Percentiles rank a stretch among this genome's conserved stretches.
phyloP scores from a whole-genome alignment of 2,329 filamentous ascomycete genomes.

The Alternaria brassicicola region DNA sequence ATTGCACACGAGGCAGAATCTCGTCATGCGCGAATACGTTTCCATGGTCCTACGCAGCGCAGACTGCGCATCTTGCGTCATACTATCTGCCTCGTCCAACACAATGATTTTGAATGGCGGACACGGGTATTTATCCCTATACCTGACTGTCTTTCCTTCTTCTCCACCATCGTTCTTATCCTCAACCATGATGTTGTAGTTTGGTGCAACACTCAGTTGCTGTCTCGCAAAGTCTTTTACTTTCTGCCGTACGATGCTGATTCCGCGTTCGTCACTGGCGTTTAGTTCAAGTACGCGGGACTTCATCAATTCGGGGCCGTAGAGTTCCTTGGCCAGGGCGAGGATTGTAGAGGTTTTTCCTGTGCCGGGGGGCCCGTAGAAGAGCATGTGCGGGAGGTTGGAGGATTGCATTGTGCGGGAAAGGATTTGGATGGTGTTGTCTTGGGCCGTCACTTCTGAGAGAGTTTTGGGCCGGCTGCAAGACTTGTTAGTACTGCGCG shows the following conservation, averaged over 20 bases:
- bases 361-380: conserved; percentile 96
- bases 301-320: conserved; percentile 91
- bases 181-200: conserved; percentile 64
- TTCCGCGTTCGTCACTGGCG: conserved; percentile 97
- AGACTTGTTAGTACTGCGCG: conserved; percentile 16
- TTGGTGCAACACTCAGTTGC: conserved; percentile 83
- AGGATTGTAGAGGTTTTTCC: conserved; percentile 98
- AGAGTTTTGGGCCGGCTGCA: conserved; percentile 88
- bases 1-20: conserved; percentile 98
- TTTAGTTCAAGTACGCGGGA: conserved; percentile 98
- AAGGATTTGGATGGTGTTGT: conserved; percentile 93
- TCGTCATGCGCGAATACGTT: conserved; percentile 93
- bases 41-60: conserved; percentile 97
- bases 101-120: conserved; percentile 99
- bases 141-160: conserved; percentile 46
- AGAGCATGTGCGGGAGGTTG: conserved; percentile 99
- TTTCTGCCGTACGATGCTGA: conserved; percentile 95
- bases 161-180: conserved; percentile 33
- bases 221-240: conserved; percentile 98
- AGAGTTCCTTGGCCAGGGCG: conserved; percentile 95
- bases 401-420: conserved; percentile 92
- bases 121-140: conserved; percentile 77
- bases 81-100: conserved; percentile 95
- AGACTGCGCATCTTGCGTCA: conserved; percentile 97
- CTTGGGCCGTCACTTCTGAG: conserved; percentile 94